Conservation (phyloP, 2,329 filamentous ascomycete species). For the Endocalyx cinctus region DNA sequence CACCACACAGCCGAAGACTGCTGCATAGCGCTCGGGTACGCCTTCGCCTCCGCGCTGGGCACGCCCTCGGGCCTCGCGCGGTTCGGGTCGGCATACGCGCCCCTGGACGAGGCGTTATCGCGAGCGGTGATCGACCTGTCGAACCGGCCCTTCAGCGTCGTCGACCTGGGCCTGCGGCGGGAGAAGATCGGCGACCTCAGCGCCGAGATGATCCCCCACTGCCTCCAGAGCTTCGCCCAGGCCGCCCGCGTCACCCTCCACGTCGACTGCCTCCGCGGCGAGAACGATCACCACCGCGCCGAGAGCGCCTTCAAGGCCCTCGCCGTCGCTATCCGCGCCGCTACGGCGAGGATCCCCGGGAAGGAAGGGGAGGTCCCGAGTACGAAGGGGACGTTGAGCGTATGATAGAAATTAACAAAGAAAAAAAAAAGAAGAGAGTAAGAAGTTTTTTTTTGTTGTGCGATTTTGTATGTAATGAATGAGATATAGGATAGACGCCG, state of each 20-base stretch:
- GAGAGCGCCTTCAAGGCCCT: slow-evolving; percentile 97
- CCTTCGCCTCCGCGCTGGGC: slow-evolving; percentile 77
- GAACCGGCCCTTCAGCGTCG: slow-evolving; percentile 81
- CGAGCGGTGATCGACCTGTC: slow-evolving; percentile 92
- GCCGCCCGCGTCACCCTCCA: slow-evolving; percentile 88
- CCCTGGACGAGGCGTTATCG: slow-evolving; percentile 91
- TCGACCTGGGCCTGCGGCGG: slow-evolving; percentile 77
- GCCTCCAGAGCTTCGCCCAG: slow-evolving; percentile 89
- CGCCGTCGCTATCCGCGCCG: slow-evolving; percentile 77
- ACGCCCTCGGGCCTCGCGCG: slow-evolving; percentile 76
- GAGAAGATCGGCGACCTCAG: slow-evolving; percentile 93
- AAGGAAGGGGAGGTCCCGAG: slow-evolving; percentile 91
- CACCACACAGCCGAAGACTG: slow-evolving; percentile 97
- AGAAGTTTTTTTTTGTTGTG: too few relatives aligned
- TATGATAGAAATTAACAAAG: too few relatives aligned
- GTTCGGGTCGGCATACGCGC: slow-evolving; percentile 88
- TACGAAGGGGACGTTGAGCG: slow-evolving; percentile 85
- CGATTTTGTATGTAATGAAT: too few relatives aligned
- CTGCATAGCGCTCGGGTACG: slow-evolving; percentile 82
- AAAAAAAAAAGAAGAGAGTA: too few relatives aligned
- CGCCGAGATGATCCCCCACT: slow-evolving; percentile 97
- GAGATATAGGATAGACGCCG: too few relatives aligned
- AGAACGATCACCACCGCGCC: slow-evolving; percentile 93
- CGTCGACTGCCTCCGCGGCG: slow-evolving; percentile 83
- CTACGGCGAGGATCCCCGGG: slow-evolving; percentile 69